phyloP scores from a whole-genome alignment of 768 basidiomycete genomes.

The Galerina marginata region DNA sequence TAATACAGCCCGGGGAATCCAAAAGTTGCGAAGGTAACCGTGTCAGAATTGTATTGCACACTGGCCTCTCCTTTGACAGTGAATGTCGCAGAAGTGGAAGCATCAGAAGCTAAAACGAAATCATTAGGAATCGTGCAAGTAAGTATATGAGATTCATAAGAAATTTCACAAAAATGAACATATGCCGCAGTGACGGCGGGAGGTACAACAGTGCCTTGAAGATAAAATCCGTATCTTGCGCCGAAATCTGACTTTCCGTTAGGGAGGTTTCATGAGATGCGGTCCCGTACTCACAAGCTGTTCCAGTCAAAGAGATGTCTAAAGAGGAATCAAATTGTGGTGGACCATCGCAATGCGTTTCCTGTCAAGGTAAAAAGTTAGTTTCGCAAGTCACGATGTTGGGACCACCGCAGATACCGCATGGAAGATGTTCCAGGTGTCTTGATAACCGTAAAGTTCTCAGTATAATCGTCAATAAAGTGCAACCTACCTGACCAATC shows the following conservation, averaged over 20 bases:
- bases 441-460: neutral
- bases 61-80: conserved; percentile 21
- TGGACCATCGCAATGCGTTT: conserved; percentile 1
- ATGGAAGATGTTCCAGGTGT: conserved; percentile 4
- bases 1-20: conserved; percentile 31
- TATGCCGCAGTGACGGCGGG: conserved; percentile 21
- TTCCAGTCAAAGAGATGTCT: conserved; percentile 16
- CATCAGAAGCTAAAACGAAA: conserved; percentile 14
- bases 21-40: conserved; percentile 18
- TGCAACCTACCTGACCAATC: neutral
- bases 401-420: neutral
- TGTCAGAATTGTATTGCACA: conserved; percentile 15
- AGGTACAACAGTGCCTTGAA: conserved; percentile 20
- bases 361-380: neutral
- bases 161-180: conserved; percentile 16
- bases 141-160: neutral
- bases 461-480: neutral
- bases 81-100: conserved; percentile 20
- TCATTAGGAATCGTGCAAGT: neutral
- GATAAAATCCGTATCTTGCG: conserved; percentile 21
- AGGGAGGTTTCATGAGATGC: neutral
- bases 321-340: conserved; percentile 2
- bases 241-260: conserved; percentile 5
- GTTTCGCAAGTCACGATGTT: neutral
- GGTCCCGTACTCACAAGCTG: conserved; percentile 2